Evolutionary conservation across 2,329 filamentous ascomycete species (phyloP), one percentile per base, ranked within the genome.

Genomic region (Colletotrichum echinochloae): DNA sequence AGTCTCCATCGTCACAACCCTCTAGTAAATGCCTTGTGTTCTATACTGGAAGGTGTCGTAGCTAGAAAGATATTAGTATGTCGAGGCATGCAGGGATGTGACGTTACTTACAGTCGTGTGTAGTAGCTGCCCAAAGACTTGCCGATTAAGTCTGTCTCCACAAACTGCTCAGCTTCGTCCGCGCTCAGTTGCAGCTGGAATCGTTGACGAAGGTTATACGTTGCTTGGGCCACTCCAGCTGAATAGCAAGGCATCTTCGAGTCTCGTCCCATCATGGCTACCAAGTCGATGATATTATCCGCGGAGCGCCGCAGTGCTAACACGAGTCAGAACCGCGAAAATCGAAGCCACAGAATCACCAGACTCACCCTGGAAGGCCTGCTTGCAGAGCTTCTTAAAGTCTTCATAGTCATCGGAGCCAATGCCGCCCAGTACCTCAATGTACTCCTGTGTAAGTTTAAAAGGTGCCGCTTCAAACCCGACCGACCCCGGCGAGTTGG

Each of bases 111-210:
- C 90, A 95, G 87, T 83, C 93, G 89, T 78, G 93, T 95, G 79
- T 95, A 95, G 82, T 96, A 96, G 80, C 93, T 95, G 73, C 93
- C 93, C 75, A 93, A 87, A 73, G 92, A 94, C 86, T 96, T 96
- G 73, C 85, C 90, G 75, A 96, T 88, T 76, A 96, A 82, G 78
- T 95, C 93, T 44, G 86, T 91, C 78, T 96, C 93, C 23, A 96
- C 93, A 83, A 93, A 95, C 52, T 87, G 87, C 80, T 94, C 91
- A 5, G 93, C 93, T 78, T 95, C 93, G 73, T 95, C 92, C 63
- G 91, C 91, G 75, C 92, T 95, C 74, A 95, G 86, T 79, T 96
- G 93, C 70, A 95, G 83, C 83, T 95, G 93, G 79, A 96, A 94
- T 37, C 93, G 86, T 75, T 92, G 91, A 41, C 92, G 84, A 72